phyloP scores from a whole-genome alignment of 192 early-diverging fungal species.

The Coemansia sp. region DNA sequence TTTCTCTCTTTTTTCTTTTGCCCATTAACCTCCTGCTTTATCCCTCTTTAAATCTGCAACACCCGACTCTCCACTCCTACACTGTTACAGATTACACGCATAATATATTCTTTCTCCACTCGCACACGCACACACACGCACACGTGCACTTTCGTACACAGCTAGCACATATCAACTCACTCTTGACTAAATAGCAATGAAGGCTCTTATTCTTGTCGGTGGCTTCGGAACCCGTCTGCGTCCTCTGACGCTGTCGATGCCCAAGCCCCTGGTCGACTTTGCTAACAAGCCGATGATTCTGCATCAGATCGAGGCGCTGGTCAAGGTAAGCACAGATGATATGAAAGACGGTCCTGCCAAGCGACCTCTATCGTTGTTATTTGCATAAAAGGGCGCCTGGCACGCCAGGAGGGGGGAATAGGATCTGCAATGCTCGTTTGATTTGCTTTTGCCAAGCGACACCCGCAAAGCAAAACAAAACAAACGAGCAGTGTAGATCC shows the following conservation, averaged over 20 bases:
- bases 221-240: conserved; percentile 98
- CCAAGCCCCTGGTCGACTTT: conserved; percentile 99
- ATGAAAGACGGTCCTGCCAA: neutral
- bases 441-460: neutral
- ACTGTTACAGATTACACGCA: conserved; percentile 1
- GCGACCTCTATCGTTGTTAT: too few relatives aligned
- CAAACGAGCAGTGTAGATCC: conserved; percentile 12
- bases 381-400: neutral
- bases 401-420: conserved; percentile 5
- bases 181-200: conserved; percentile 55
- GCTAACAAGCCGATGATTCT: conserved; percentile 98
- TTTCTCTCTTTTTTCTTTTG: conserved; percentile 1
- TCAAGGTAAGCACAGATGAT: conserved; percentile 65
- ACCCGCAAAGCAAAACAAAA: conserved; percentile 3
- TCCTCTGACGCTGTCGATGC: conserved; percentile 92
- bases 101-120: neutral
- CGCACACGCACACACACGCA: conserved; percentile 1
- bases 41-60: neutral
- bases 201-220: conserved; percentile 82
- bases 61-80: neutral
- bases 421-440: conserved; percentile 7
- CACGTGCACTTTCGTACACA: too few relatives aligned
- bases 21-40: conserved; percentile 1
- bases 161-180: conserved; percentile 6
- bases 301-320: conserved; percentile 97